Conservation (phyloP, 371 early-diverging fungal genomes). For the Haplosporangium sp. region DNA sequence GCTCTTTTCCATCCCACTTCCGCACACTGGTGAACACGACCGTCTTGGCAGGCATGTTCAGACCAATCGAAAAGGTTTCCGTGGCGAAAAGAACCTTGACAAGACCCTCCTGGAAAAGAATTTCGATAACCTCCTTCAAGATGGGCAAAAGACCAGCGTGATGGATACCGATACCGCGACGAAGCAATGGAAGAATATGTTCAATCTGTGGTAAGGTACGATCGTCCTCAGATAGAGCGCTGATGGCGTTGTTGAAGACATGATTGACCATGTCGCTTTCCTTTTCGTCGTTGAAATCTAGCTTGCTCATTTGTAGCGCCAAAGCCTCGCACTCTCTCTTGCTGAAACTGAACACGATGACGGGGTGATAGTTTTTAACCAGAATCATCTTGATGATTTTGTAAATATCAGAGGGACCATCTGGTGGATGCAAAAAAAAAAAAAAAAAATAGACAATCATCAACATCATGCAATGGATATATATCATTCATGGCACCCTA, state of each 20-base stretch:
- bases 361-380: conserved; percentile 95
- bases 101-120: conserved; percentile 99
- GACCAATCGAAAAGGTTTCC: conserved; percentile 99
- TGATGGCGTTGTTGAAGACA: conserved; percentile 96
- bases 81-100: conserved; percentile 99
- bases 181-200: conserved; percentile 93
- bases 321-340: conserved; percentile 97
- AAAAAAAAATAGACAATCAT: background rate
- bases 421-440: conserved; percentile 4
- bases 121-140: conserved; percentile 99
- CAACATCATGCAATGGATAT: background rate
- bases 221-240: conserved; percentile 93
- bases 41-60: conserved; percentile 99
- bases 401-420: conserved; percentile 83
- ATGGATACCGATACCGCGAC: conserved; percentile 99
- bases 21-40: conserved; percentile 98
- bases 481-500: too few species aligned
- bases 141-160: conserved; percentile 99
- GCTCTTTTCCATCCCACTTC: conserved; percentile 97
- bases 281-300: conserved; percentile 92
- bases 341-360: conserved; percentile 99
- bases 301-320: conserved; percentile 91
- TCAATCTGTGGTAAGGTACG: conserved; percentile 95
- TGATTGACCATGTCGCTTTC: conserved; percentile 92
- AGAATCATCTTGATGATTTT: conserved; percentile 97